Evolutionary conservation across 108 stramenopile genomes (phyloP).

Genomic region (Cyclotella atomus): DNA sequence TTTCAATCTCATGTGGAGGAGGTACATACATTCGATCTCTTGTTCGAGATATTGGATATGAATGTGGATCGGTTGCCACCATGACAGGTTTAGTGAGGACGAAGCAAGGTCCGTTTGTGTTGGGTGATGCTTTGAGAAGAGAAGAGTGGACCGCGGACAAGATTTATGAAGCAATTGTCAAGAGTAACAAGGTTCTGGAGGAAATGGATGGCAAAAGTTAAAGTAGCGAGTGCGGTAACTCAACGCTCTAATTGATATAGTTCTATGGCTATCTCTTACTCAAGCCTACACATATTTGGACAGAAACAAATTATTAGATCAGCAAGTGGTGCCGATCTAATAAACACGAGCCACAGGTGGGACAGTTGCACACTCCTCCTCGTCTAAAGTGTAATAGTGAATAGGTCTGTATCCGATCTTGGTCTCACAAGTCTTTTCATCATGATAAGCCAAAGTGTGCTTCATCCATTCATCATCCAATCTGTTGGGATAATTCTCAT

Average conservation of each 20-base stretch:
- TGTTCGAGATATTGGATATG: slow-evolving; percentile 83
- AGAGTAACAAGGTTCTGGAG: not conserved
- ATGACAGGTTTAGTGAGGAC: slow-evolving; percentile 86
- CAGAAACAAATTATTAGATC: no score
- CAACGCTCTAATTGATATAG: no score
- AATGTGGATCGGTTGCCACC: slow-evolving; percentile 78
- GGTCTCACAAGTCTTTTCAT: slow-evolving; percentile 89
- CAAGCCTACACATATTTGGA: not conserved
- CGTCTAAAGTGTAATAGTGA: slow-evolving; percentile 95
- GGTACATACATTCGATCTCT: slow-evolving; percentile 91
- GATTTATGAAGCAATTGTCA: slow-evolving; percentile 55
- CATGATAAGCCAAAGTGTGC: slow-evolving; percentile 95
- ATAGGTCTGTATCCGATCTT: slow-evolving; percentile 92
- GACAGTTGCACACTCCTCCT: slow-evolving; percentile 91
- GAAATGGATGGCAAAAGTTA: not conserved
- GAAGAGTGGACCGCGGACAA: slow-evolving; percentile 64
- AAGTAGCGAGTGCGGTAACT: not conserved
- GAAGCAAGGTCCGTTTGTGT: slow-evolving; percentile 82
- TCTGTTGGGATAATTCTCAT: slow-evolving; percentile 95
- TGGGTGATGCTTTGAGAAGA: slow-evolving; percentile 62
- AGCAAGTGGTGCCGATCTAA: no score
- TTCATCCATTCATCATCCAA: slow-evolving; percentile 99
- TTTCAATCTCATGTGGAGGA: slow-evolving; percentile 89
- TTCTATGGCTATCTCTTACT: not conserved
- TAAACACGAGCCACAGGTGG: slow-evolving; percentile 98